These are phyloP conservation scores for Penicillium sp. DNA, from an alignment of 2,329 filamentous ascomycete genomes.

Conservation along the genomic window DNA sequence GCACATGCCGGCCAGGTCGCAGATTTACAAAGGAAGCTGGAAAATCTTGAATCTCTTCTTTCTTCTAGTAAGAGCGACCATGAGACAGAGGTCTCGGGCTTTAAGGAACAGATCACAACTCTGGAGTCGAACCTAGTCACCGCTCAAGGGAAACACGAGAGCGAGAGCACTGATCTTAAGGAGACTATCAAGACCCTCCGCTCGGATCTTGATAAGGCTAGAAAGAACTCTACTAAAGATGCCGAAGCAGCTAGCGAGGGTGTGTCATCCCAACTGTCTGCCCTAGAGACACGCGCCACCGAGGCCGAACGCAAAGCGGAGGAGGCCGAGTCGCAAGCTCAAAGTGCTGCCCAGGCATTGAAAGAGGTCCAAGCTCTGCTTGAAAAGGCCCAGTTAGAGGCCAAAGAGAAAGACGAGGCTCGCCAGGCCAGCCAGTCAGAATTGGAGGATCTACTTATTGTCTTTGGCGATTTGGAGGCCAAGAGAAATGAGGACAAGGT, in stretches of 20 bases:
- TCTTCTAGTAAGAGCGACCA: conserved; percentile 58
- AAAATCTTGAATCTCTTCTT: conserved; percentile 53
- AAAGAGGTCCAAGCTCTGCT: conserved; percentile 43
- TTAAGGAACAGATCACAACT: conserved; percentile 59
- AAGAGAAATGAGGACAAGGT: conserved; percentile 76
- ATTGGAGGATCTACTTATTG: conserved; percentile 76
- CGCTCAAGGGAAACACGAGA: conserved; percentile 55
- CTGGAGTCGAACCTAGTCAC: conserved; percentile 47
- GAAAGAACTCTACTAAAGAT: conserved; percentile 52
- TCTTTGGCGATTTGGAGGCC: conserved; percentile 77
- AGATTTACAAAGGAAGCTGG: conserved; percentile 60
- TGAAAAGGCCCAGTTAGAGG: conserved; percentile 33
- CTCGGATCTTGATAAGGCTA: conserved; percentile 49
- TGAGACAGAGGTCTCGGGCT: conserved; percentile 61
- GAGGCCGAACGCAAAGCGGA: conserved; percentile 30
- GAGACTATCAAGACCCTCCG: conserved; percentile 60
- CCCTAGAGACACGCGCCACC: conserved; percentile 54
- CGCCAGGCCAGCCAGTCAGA: conserved; percentile 67
- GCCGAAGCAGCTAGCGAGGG: conserved; percentile 57
- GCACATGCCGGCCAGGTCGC: conserved; percentile 61
- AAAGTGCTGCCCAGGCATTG: conserved; percentile 53
- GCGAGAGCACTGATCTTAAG: conserved; percentile 60
- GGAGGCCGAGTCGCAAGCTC: conserved; percentile 42
- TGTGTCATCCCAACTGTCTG: conserved; percentile 44
- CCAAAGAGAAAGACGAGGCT: conserved; percentile 58